phyloP scores from a whole-genome alignment of 768 basidiomycete species.

The Neoboletus brunneissimus region DNA sequence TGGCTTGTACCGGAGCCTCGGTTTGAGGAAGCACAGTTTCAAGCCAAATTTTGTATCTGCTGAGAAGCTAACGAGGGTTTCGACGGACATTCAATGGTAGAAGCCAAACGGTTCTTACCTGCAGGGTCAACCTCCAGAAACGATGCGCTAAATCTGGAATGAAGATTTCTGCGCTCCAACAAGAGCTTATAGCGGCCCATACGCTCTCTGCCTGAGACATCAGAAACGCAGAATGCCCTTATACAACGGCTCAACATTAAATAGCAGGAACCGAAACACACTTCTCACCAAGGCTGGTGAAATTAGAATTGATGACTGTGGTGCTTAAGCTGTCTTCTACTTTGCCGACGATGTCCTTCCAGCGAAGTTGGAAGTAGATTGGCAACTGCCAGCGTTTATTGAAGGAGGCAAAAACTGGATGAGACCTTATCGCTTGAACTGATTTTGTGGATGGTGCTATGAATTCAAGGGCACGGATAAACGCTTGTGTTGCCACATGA shows the following conservation, averaged over 20 bases:
- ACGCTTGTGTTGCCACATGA: conserved; percentile 79
- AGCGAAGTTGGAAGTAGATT: conserved; percentile 94
- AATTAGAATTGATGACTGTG: conserved; percentile 39
- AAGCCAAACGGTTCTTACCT: conserved; percentile 47
- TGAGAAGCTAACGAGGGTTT: conserved; percentile 57
- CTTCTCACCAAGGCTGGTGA: conserved; percentile 39
- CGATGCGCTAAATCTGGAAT: conserved; percentile 77
- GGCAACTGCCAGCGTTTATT: conserved; percentile 92
- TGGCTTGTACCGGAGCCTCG: conserved; percentile 38
- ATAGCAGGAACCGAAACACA: neutral
- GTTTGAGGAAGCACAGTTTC: conserved; percentile 47
- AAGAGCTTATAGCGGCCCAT: conserved; percentile 70
- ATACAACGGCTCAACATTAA: neutral
- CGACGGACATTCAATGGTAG: neutral
- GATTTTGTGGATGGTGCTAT: conserved; percentile 74
- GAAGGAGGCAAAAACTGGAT: conserved; percentile 69
- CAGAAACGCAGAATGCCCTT: conserved; percentile 41
- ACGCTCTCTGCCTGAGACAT: conserved; percentile 64
- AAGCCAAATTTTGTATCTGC: conserved; percentile 80
- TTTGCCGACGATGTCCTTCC: conserved; percentile 86
- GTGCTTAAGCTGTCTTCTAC: conserved; percentile 66
- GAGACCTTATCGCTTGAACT: conserved; percentile 67
- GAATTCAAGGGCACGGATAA: conserved; percentile 77
- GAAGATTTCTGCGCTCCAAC: conserved; percentile 87
- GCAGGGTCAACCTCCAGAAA: conserved; percentile 90